phyloP scores from a whole-genome alignment of 352 stramenopile species.

The Phytophthora sansomeana region DNA sequence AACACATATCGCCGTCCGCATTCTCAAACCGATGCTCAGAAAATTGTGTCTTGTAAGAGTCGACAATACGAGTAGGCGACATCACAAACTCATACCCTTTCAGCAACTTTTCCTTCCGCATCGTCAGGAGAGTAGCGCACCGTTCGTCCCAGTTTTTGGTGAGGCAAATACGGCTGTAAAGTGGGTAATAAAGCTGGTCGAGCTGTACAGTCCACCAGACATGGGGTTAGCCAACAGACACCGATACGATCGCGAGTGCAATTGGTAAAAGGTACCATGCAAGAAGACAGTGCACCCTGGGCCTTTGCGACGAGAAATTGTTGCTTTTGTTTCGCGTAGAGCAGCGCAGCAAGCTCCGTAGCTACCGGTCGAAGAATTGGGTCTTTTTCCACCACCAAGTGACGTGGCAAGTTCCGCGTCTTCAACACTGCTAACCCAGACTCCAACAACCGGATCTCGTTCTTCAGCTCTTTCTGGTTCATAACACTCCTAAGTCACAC shows the following conservation, averaged over 20 bases:
- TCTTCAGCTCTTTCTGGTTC: slow-evolving; percentile 16
- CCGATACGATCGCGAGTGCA: no score
- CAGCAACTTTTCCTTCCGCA: slow-evolving; percentile 28
- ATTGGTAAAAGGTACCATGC: slow-evolving; percentile 8
- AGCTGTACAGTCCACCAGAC: slow-evolving; percentile 17
- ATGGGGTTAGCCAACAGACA: slow-evolving; percentile 11
- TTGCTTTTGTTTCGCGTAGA: slow-evolving; percentile 21
- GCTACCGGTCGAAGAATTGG: slow-evolving; percentile 19
- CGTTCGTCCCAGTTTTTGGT: slow-evolving; percentile 33
- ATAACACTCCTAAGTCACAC: not conserved
- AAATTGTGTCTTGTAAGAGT: slow-evolving; percentile 25
- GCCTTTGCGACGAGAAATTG: slow-evolving; percentile 27
- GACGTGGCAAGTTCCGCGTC: slow-evolving; percentile 12
- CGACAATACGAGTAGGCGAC: slow-evolving; percentile 8
- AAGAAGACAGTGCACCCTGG: slow-evolving; percentile 25
- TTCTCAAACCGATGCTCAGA: slow-evolving; percentile 43
- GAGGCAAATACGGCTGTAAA: slow-evolving; percentile 39
- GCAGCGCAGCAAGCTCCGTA: slow-evolving; percentile 15
- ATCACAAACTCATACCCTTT: slow-evolving; percentile 38
- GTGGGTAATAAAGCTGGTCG: slow-evolving; percentile 29
- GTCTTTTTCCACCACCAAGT: slow-evolving; percentile 18
- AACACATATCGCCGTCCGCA: slow-evolving; percentile 36
- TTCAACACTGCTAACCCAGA: slow-evolving; percentile 24
- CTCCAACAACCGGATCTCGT: slow-evolving; percentile 27
- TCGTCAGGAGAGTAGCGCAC: slow-evolving; percentile 18